A percentile compares a stretch with the other conserved stretches of the same genome.
Conservation (phyloP, 257 asterid genomes). For the Prunella vulgaris region DNA sequence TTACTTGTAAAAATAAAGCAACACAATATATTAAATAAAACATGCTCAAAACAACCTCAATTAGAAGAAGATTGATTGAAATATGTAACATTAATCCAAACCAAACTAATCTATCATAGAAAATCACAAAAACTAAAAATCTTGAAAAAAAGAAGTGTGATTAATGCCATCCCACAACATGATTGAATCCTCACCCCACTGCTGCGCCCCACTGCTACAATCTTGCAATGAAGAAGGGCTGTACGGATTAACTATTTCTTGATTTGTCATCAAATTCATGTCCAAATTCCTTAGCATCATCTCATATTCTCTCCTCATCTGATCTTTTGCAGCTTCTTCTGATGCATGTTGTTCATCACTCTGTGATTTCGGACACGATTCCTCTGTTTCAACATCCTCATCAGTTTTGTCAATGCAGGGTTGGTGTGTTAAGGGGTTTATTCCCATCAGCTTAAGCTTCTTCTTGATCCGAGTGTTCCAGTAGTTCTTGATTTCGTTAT, state of each 20-base stretch:
- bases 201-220: conserved; percentile 7
- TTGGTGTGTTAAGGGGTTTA: conserved; percentile 47
- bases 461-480: conserved; percentile 81
- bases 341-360: background rate
- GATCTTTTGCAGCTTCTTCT: background rate
- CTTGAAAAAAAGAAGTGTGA: background rate
- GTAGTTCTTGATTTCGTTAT: conserved; percentile 60
- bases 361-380: background rate
- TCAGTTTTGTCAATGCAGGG: conserved; percentile 12
- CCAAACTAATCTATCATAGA: background rate
- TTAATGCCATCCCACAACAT: conserved; percentile 33
- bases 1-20: no score
- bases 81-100: background rate
- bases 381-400: background rate
- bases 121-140: background rate
- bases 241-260: background rate
- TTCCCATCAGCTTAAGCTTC: conserved; percentile 40
- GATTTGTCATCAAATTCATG: background rate
- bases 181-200: conserved; percentile 40
- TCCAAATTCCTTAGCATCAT: background rate
- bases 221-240: background rate
- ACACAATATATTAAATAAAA: no score
- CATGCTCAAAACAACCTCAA: background rate
- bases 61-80: background rate
- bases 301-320: background rate